phyloP scores from a whole-genome alignment of 371 early-diverging fungal species.

The Mucor irregularis region DNA sequence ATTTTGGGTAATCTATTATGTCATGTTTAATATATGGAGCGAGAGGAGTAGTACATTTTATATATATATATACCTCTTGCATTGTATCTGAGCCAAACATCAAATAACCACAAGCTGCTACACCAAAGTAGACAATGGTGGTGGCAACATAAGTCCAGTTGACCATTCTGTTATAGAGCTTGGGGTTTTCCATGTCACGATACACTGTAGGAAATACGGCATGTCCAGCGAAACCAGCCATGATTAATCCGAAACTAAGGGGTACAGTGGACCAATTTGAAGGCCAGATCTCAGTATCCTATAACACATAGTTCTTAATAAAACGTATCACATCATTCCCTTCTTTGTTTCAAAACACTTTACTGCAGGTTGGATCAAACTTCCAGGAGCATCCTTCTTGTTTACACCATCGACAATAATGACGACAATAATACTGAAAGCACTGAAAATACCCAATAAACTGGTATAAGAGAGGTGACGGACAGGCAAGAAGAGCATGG shows the following conservation, averaged over 20 bases:
- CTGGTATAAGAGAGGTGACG: constrained; percentile 53
- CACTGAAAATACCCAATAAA: constrained; percentile 53
- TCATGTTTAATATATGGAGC: background rate
- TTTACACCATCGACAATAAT: constrained; percentile 52
- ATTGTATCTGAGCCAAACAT: constrained; percentile 76
- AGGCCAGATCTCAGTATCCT: constrained; percentile 42
- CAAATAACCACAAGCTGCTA: constrained; percentile 60
- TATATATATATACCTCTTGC: constrained; percentile 53
- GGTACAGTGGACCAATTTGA: constrained; percentile 34
- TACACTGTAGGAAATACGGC: constrained; percentile 51
- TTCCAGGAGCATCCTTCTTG: constrained; percentile 57
- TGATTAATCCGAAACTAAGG: constrained; percentile 44
- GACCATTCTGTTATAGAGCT: constrained; percentile 41
- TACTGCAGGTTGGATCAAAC: constrained; percentile 57
- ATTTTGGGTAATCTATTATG: constrained; percentile 67
- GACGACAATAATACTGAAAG: constrained; percentile 41
- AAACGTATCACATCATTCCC: background rate
- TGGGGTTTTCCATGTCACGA: constrained; percentile 52
- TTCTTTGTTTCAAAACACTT: constrained; percentile 2
- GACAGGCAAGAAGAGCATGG: constrained; percentile 51
- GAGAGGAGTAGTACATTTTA: background rate
- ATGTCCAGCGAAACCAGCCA: constrained; percentile 53
- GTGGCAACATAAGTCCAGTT: constrained; percentile 45
- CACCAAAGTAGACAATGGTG: constrained; percentile 38
- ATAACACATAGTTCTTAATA: constrained; percentile 7